phyloP scores from a whole-genome alignment of 768 basidiomycete species.

The Coprinopsis marcescibilis region DNA sequence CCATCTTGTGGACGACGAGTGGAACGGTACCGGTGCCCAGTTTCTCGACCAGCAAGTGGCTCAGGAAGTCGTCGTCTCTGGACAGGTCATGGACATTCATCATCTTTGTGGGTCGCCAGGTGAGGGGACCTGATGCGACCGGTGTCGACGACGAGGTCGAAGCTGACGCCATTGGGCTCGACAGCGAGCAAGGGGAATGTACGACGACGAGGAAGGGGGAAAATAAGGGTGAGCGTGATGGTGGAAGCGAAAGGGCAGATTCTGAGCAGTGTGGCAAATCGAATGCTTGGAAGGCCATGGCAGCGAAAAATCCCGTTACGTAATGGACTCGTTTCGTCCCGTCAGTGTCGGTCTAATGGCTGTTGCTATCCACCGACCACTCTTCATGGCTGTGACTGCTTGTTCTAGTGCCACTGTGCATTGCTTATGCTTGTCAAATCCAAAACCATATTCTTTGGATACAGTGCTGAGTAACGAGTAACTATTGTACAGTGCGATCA shows the following conservation, averaged over 20 bases:
- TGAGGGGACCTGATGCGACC: conserved; percentile 23
- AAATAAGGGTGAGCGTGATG: conserved; percentile 14
- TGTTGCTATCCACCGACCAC: too few species aligned
- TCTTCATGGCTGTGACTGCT: too few species aligned
- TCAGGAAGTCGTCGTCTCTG: conserved; percentile 87
- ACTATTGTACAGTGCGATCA: neutral
- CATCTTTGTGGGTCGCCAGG: conserved; percentile 81
- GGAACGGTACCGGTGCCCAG: conserved; percentile 75
- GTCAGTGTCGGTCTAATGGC: too few species aligned
- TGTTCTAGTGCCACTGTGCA: neutral
- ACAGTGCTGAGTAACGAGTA: too few species aligned
- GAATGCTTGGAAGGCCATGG: neutral
- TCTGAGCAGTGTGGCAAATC: conserved; percentile 10
- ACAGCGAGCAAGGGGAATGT: conserved; percentile 10
- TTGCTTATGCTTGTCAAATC: neutral
- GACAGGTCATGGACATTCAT: conserved; percentile 91
- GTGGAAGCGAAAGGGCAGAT: conserved; percentile 17
- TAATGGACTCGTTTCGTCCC: too few species aligned
- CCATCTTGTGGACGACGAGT: conserved; percentile 90
- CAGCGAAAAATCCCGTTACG: neutral
- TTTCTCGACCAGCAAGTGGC: conserved; percentile 84
- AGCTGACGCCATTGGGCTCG: conserved; percentile 25
- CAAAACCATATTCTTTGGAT: neutral
- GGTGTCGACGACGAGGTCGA: conserved; percentile 21
- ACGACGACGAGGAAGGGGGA: conserved; percentile 15